Evolutionary conservation across 2,329 filamentous ascomycete genomes (phyloP).

Genomic region (Hypocreales sp.): DNA sequence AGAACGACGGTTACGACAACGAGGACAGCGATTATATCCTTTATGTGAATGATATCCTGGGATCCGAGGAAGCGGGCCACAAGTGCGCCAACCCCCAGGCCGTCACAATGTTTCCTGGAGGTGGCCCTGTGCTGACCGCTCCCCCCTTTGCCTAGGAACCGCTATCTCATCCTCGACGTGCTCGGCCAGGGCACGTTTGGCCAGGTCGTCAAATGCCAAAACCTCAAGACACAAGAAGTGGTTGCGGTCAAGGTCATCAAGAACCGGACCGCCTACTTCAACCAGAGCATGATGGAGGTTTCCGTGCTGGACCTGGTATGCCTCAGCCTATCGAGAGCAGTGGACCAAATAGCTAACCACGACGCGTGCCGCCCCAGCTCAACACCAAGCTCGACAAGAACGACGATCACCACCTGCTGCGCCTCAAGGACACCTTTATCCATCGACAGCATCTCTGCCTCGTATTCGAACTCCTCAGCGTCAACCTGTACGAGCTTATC

Average conservation of each 20-base stretch:
- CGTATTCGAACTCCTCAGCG: constrained; percentile 89
- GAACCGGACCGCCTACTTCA: constrained; percentile 97
- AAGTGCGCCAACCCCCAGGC: constrained; percentile 46
- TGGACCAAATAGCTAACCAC: too few species aligned
- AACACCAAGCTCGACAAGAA: constrained; percentile 99
- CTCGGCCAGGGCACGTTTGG: constrained; percentile 95
- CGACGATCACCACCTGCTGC: constrained; percentile 88
- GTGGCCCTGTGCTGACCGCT: neutral
- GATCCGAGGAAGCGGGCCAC: constrained; percentile 93
- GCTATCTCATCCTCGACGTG: constrained; percentile 93
- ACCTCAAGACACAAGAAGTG: constrained; percentile 94
- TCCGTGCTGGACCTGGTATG: constrained; percentile 86
- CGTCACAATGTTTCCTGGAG: neutral
- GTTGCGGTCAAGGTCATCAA: constrained; percentile 99
- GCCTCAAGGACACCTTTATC: constrained; percentile 95
- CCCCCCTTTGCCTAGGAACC: constrained; percentile 53
- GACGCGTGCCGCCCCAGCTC: too few species aligned
- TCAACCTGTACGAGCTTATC: constrained; percentile 96
- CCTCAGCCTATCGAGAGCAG: too few species aligned
- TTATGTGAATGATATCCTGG: constrained; percentile 96
- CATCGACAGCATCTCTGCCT: constrained; percentile 93
- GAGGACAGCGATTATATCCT: constrained; percentile 99
- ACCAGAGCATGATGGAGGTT: constrained; percentile 99
- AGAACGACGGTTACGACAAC: constrained; percentile 98
- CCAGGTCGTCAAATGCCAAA: constrained; percentile 98